These are phyloP conservation scores for Moricandia arvensis DNA, from an alignment of 345 rosid species.

Conservation along the genomic window DNA sequence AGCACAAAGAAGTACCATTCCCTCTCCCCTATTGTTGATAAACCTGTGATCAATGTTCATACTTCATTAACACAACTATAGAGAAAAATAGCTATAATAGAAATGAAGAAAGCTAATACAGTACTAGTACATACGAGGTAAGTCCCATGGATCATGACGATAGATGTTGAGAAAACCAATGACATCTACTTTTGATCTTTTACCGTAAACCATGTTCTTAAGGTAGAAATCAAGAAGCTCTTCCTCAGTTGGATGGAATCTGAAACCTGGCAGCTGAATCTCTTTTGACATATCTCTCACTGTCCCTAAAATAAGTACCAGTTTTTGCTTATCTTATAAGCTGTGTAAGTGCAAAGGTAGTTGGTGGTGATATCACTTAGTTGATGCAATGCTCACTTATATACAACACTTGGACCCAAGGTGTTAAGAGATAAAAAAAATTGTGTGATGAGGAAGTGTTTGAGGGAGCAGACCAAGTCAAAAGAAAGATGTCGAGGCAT, in stretches of 20 bases:
- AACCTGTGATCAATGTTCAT: constrained; percentile 44
- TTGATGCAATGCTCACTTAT: constrained; percentile 23
- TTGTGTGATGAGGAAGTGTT: constrained; percentile 20
- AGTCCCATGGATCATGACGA: constrained; percentile 70
- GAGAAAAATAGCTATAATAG: too few relatives aligned
- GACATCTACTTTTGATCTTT: constrained; percentile 42
- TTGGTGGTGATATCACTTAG: constrained; percentile 29
- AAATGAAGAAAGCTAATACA: neutral
- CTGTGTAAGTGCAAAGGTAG: constrained; percentile 26
- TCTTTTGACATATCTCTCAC: constrained; percentile 39
- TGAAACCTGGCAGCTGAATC: constrained; percentile 75
- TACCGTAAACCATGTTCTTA: constrained; percentile 61
- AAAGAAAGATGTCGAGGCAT: constrained; percentile 15
- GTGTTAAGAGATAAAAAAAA: neutral
- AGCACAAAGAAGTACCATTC: constrained; percentile 98
- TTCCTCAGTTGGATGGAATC: constrained; percentile 95
- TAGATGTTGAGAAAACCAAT: constrained; percentile 76
- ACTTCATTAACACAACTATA: neutral
- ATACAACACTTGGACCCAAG: constrained; percentile 16
- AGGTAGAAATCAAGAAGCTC: constrained; percentile 90
- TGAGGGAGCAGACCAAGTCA: constrained; percentile 33
- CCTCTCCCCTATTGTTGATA: constrained; percentile 79
- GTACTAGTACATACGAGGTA: constrained; percentile 58
- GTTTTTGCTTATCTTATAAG: constrained; percentile 11
- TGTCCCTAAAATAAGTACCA: constrained; percentile 8